Evolutionary conservation across 805 yeast species (phyloP).

Genomic region (Starmerella bombi): DNA sequence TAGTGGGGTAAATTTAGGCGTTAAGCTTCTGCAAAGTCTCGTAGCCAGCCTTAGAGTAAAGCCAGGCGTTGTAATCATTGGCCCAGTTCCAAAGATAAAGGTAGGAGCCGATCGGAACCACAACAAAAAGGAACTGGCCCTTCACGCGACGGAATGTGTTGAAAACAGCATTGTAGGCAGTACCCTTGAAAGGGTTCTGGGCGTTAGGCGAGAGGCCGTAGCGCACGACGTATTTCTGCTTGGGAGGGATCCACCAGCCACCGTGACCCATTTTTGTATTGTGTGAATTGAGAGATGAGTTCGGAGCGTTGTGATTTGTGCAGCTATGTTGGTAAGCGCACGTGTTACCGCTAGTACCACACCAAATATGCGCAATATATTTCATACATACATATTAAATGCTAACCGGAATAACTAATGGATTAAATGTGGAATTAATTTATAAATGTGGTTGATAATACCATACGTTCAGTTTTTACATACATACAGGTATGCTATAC

Average conservation of each 20-base stretch:
- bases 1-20: background rate
- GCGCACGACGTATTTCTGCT: conserved; percentile 36
- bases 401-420: too few relatives aligned
- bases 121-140: conserved; percentile 65
- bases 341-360: too few relatives aligned
- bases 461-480: too few relatives aligned
- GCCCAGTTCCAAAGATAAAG: conserved; percentile 82
- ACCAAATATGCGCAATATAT: too few relatives aligned
- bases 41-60: conserved; percentile 96
- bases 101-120: conserved; percentile 64
- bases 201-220: conserved; percentile 91
- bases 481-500: too few relatives aligned
- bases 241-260: conserved; percentile 21
- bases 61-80: conserved; percentile 76
- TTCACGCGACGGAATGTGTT: conserved; percentile 90
- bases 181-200: conserved; percentile 81
- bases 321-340: too few relatives aligned
- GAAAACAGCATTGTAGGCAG: conserved; percentile 72
- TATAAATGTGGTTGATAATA: too few relatives aligned
- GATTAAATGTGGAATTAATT: too few relatives aligned
- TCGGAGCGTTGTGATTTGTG: background rate
- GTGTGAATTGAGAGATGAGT: background rate
- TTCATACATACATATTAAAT: too few relatives aligned
- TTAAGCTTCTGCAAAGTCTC: conserved; percentile 62
- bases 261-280: conserved; percentile 18